Base-by-base conservation (phyloP, 768 basidiomycete genomes). In the Hypsizygus marmoreus region DNA sequence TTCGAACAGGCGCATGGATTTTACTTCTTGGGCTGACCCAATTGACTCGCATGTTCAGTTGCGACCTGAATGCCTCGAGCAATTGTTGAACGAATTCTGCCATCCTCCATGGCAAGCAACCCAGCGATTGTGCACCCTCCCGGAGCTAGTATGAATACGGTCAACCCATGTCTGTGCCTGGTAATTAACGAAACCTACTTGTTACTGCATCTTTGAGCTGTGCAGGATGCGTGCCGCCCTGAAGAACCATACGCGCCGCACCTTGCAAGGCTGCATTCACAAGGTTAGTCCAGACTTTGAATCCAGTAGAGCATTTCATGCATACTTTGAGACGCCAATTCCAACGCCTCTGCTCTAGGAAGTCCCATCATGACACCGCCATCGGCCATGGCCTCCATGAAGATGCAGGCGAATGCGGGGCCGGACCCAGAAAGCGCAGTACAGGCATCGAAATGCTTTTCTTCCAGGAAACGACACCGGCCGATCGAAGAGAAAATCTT, bases 311-410 rank as follows among this genome's bases (percentile, higher is more conserved):
- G 11, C 7, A 14, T 9, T 23, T 12, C 38, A 22, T 42, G 2
- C 83, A 58, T 61, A 97, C 95, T 93, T 69, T 99, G 97, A 34
- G 95, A 84, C 38, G 97, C 95, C 40, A 99, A 71, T 63, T 99
- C 97, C 32, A 98, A 69, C 4, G 97, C 94, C 66, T 97, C 97
- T 2, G 84, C 81, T 50, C 97, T 76, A 3, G 97, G 97, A 40
- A 99, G 70, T 23, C 97, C 97, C 97, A 98, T 98, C 95, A 99
- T 98, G 35, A 98, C 97, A 33, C 94, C 97, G 20, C 97, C 97
- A 64, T 98, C 97, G 1, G 93, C 88, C 94, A 99, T 97, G 0
- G 97, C 95, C 66, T 99, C 97, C 52, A 99, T 76, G 58, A 98
- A 92, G 38, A 98, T 84, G 55, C 92, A 94, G 1, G 92, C 94